Base-by-base conservation (phyloP, 208 protist species). In the Leishmania mexicana region DNA sequence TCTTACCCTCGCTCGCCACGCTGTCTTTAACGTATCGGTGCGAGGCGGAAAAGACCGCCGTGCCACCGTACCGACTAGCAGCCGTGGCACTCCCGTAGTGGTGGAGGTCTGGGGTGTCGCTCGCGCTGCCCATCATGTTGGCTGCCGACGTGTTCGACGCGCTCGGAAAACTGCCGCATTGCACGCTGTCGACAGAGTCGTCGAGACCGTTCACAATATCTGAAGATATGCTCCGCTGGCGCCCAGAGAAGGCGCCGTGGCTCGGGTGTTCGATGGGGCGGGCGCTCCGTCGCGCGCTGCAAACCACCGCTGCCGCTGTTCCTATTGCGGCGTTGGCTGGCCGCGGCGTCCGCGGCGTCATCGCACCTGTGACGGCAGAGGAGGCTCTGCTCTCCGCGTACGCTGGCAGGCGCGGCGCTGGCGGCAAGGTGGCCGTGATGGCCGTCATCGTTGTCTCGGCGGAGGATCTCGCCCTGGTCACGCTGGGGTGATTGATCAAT, bases 121-220 rank as follows among this genome's bases (percentile, higher is more conserved):
- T 38, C 24, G 28, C 73, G 51, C 71, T 31, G 47, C 62, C 62
- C 31, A 21, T 3, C 31, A 68, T 13, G 62, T 38, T 38, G 3
- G 51, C n/a, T 35, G 40, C 17, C 6, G 53, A 62, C 38, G n/a
- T 67, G 54, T 78, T 70, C 4, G 51, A 40, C 71, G 47, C 51
- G 31, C 73, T 76, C 35, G 53, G 75, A 15, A 79, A 53, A 31
- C 76, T 79, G 21, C 58, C 62, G 70, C 76, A 84, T 21, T 47
- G 70, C 42, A 84, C 81, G 45, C 76, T 84, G 70, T 84, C 81
- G 24, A 72, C 58, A n/a, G 81, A 84, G 81, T 84, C 75, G 17
- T 84, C 68, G 5, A 84, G 49, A 0, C 76, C 76, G 58, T 84
- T 84, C 35, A 80, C 81, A 5, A 68, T 21, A 47, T 84, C 81